Base-by-base conservation (phyloP, 306 rosid genomes). In the Casuarina cunninghamiana region DNA sequence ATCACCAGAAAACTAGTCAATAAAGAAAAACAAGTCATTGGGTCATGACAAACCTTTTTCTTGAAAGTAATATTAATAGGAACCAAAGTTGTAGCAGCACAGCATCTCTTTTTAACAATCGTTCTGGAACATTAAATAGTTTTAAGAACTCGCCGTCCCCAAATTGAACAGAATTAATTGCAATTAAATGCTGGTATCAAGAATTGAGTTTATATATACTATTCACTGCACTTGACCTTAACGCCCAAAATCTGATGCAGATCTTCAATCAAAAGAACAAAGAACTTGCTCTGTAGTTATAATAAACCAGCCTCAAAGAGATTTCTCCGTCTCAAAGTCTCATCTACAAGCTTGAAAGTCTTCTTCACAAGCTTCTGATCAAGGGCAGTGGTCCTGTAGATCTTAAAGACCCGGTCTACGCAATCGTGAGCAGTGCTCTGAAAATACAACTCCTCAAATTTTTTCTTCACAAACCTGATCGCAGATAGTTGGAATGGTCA, bases 301-400 rank as follows among this genome's bases (percentile, higher is more conserved):
- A 96, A 91, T 77, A 96, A 89, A 55, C 99, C 98, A 32, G 99
- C 97, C 78, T 96, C 99, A 6, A 91, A 88, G 78, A 96, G 98
- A 85, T 96, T 88, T 84, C 99, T 85, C 79, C 98, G 85, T 87
- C 98, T 88, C 81, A 96, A 85, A 21, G 96, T 91, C 86, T 96
- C 99, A 16, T 96, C 98, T 4, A 96, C 98, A 37, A 96, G 98
- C 90, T 96, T 96, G 91, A 96, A 93, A 1, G 99, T 93, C 89
- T 95, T 95, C 94, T 95, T 95, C 78, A 95, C 96, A 48, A 93
- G 96, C 88, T 93, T 95, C 83, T 95, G 99, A 88, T 95, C 99
- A 61, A 95, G 98, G 37, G 99, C 99, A 21, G 99, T 95, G 19
- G 99, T 95, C 65, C 97, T 79, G 44, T 95, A 95, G 77, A 93